These are phyloP conservation scores for Adenanthera pavonina DNA, from an alignment of 306 rosid species.

Conservation along the genomic window DNA sequence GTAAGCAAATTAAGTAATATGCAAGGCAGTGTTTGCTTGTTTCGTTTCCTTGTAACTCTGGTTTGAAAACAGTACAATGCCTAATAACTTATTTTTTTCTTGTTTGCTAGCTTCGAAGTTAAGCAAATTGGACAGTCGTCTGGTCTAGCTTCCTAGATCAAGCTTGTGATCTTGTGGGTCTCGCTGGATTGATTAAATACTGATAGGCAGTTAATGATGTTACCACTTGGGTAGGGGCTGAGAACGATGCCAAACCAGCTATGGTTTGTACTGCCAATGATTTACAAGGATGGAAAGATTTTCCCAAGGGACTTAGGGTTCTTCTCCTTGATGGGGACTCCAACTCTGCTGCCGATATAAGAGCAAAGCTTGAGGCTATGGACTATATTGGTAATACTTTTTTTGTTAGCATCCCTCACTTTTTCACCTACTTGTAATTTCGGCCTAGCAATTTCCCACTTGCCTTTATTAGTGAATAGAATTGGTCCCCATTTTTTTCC, in stretches of 20 bases:
- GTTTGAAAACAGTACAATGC: not conserved
- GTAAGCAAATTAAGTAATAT: slow-evolving; percentile 28
- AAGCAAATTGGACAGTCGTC: slow-evolving; percentile 17
- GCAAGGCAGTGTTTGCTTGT: slow-evolving; percentile 33
- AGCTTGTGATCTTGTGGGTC: slow-evolving; percentile 52
- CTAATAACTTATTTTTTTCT: not conserved
- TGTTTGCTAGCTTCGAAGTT: slow-evolving; percentile 10
- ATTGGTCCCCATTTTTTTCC: slow-evolving; percentile 47
- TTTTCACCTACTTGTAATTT: slow-evolving; percentile 38
- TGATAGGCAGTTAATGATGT: slow-evolving; percentile 43
- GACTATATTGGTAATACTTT: slow-evolving; percentile 74
- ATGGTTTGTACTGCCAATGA: slow-evolving; percentile 98
- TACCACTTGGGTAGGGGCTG: slow-evolving; percentile 43
- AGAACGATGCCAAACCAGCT: slow-evolving; percentile 98
- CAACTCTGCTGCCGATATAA: slow-evolving; percentile 75
- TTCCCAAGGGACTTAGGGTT: slow-evolving; percentile 93
- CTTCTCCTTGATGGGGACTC: slow-evolving; percentile 85
- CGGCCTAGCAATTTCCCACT: slow-evolving; percentile 27
- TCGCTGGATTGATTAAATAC: slow-evolving; percentile 53
- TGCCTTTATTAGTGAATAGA: slow-evolving; percentile 37
- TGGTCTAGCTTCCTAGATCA: slow-evolving; percentile 35
- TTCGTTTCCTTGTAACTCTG: not conserved
- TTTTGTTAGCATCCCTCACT: slow-evolving; percentile 24
- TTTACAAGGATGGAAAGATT: slow-evolving; percentile 93
- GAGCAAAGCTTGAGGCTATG: slow-evolving; percentile 81